Conservation (phyloP, 2,329 filamentous ascomycete genomes). For the Trichoderma koningii region DNA sequence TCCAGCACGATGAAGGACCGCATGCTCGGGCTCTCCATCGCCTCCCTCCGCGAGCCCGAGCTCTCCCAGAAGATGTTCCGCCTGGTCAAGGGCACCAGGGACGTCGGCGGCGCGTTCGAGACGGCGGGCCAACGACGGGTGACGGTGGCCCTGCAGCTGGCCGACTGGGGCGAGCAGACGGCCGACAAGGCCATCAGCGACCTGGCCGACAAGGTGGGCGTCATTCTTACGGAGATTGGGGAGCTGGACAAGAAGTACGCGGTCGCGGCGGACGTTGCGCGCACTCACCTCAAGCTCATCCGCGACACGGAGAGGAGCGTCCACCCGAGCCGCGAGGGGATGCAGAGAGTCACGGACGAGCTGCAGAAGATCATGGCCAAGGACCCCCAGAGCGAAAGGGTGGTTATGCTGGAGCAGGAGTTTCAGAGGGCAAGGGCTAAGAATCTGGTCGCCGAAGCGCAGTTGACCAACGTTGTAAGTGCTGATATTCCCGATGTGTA, state of each 20-base stretch:
- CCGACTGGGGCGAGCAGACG: slow-evolving; percentile 94
- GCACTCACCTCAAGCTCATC: slow-evolving; percentile 82
- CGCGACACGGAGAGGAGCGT: slow-evolving; percentile 95
- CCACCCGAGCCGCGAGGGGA: slow-evolving; percentile 85
- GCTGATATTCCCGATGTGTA: background rate
- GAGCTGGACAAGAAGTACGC: slow-evolving; percentile 91
- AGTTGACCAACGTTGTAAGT: slow-evolving; percentile 89
- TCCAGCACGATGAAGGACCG: slow-evolving; percentile 27
- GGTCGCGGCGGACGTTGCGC: slow-evolving; percentile 82
- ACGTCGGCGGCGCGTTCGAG: slow-evolving; percentile 82
- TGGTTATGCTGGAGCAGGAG: slow-evolving; percentile 91
- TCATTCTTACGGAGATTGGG: slow-evolving; percentile 87
- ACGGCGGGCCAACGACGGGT: slow-evolving; percentile 80
- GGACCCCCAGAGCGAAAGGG: slow-evolving; percentile 79
- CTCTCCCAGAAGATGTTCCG: slow-evolving; percentile 85
- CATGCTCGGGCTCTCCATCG: slow-evolving; percentile 71
- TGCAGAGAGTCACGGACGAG: slow-evolving; percentile 86
- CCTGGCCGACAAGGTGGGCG: slow-evolving; percentile 92
- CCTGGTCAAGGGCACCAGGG: slow-evolving; percentile 94
- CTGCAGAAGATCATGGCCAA: slow-evolving; percentile 90
- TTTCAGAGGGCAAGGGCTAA: slow-evolving; percentile 94
- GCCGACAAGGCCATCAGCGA: slow-evolving; percentile 85
- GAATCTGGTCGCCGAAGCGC: slow-evolving; percentile 92
- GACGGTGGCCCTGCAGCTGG: slow-evolving; percentile 84
- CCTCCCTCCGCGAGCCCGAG: slow-evolving; percentile 85